A percentile compares a stretch with the other conserved stretches of the same genome.
Evolutionary conservation across 257 asterid genomes (phyloP).

Genomic region (Plantago major): DNA sequence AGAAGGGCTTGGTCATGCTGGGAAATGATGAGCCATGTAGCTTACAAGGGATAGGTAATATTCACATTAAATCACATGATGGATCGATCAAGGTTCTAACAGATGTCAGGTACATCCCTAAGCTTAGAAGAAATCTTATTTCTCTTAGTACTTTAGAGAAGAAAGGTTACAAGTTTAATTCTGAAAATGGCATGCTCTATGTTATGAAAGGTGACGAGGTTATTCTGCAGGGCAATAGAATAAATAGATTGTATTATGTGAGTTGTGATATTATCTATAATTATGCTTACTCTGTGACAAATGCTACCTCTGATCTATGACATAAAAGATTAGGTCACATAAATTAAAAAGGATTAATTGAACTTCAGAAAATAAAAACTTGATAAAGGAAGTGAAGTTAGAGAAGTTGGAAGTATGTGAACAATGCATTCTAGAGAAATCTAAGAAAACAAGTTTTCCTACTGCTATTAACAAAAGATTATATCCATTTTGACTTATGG

Average conservation of each 20-base stretch:
- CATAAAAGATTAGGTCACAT: not conserved
- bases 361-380: not conserved
- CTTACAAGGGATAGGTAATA: not conserved
- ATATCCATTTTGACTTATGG: not conserved
- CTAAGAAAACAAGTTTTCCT: not conserved
- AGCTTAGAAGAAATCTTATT: not conserved
- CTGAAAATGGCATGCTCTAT: not conserved
- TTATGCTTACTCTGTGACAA: not conserved
- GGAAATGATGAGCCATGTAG: not conserved
- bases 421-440: not conserved
- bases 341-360: not conserved
- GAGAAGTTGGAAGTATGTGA: not conserved
- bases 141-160: not conserved
- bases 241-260: not conserved
- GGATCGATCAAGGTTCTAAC: not conserved
- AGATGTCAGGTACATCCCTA: not conserved
- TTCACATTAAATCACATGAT: not conserved
- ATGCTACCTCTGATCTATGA: not conserved
- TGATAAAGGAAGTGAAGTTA: not conserved
- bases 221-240: not conserved
- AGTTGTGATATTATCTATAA: not conserved
- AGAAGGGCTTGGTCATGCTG: not conserved
- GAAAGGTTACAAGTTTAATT: not conserved
- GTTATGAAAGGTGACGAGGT: not conserved
- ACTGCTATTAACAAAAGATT: not conserved